Evolutionary conservation across 345 rosid species (phyloP).

Genomic region (Populus pruinosa): DNA sequence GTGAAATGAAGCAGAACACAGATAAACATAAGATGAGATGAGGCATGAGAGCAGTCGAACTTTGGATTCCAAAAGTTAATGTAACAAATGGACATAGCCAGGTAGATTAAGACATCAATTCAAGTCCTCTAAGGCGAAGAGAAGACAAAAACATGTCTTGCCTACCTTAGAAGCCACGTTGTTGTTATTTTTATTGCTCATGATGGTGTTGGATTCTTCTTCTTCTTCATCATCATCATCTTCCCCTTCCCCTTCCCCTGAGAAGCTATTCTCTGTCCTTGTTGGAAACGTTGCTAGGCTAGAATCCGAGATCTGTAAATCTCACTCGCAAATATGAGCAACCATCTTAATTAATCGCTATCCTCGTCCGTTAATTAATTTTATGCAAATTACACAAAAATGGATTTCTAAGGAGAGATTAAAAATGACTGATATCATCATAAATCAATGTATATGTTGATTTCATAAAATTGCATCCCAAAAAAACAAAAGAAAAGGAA

Average conservation of each 20-base stretch:
- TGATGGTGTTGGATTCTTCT: slow-evolving; percentile 34
- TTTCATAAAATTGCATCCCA: not conserved
- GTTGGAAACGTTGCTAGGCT: slow-evolving; percentile 27
- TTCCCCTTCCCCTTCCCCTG: slow-evolving; percentile 20
- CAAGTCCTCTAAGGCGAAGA: not conserved
- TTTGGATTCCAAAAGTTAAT: slow-evolving; percentile 42
- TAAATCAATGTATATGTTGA: not conserved
- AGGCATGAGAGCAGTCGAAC: slow-evolving; percentile 15
- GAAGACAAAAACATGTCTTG: not conserved
- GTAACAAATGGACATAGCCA: not conserved
- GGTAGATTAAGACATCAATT: not conserved
- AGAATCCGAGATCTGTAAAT: slow-evolving; percentile 43
- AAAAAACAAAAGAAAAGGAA: not conserved
- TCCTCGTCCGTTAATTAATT: not conserved
- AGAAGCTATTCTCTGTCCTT: slow-evolving; percentile 24
- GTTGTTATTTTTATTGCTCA: slow-evolving; percentile 16
- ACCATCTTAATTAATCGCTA: not conserved
- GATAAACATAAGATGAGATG: not conserved
- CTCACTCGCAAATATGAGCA: not conserved
- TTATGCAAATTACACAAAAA: not conserved
- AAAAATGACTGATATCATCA: not conserved
- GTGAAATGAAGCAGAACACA: not conserved
- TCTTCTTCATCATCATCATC: slow-evolving; percentile 32
- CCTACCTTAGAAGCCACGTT: slow-evolving; percentile 44
- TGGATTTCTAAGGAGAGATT: not conserved